phyloP scores from a whole-genome alignment of 2,329 filamentous ascomycete species.

The Penicillium sp. region DNA sequence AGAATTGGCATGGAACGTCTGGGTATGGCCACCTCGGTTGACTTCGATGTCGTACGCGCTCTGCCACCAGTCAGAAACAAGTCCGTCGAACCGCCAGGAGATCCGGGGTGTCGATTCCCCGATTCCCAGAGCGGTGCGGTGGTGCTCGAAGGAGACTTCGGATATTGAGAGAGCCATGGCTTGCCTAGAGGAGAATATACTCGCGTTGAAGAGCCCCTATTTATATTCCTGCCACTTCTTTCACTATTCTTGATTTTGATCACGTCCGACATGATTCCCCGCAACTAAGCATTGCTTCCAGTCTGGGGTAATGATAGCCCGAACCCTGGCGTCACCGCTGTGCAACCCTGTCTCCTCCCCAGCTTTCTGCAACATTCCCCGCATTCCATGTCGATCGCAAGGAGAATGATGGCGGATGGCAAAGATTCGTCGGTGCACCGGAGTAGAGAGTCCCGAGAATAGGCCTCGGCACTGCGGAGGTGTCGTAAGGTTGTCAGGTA shows the following conservation, averaged over 20 bases:
- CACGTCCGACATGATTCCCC: neutral
- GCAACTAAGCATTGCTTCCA: neutral
- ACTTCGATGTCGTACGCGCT: slow-evolving; percentile 25
- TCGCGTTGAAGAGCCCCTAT: neutral
- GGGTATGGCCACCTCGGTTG: slow-evolving; percentile 7
- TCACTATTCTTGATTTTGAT: neutral
- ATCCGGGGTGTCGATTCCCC: slow-evolving; percentile 27
- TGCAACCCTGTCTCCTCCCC: neutral
- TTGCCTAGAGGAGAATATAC: neutral
- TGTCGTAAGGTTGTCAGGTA: too few relatives aligned
- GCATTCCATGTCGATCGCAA: neutral
- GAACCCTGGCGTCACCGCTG: neutral
- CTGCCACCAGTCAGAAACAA: slow-evolving; percentile 28
- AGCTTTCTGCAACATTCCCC: neutral
- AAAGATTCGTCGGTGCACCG: neutral
- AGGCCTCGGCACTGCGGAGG: neutral
- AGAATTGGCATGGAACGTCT: slow-evolving; percentile 20
- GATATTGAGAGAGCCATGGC: slow-evolving; percentile 22
- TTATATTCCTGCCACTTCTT: neutral
- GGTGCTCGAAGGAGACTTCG: slow-evolving; percentile 25
- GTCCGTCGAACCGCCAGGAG: slow-evolving; percentile 32
- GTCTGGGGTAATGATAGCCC: neutral
- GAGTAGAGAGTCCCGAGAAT: neutral
- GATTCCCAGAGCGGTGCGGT: slow-evolving; percentile 23
- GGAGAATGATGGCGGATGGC: neutral